These are phyloP conservation scores for Amanita inopinata DNA, from an alignment of 768 basidiomycete species.

Conservation along the genomic window DNA sequence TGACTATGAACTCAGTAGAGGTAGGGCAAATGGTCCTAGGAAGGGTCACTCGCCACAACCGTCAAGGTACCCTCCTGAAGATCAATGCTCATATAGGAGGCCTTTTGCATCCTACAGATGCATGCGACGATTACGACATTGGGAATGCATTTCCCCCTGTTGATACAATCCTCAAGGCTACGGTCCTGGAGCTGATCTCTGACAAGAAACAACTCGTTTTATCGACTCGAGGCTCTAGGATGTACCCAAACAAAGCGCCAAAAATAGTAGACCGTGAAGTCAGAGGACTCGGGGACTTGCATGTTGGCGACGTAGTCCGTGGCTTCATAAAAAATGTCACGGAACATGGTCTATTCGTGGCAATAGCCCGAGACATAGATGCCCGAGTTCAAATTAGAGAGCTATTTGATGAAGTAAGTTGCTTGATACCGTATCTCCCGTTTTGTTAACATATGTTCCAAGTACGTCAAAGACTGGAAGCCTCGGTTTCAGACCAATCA, in stretches of 20 bases:
- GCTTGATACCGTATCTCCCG: constrained; percentile 14
- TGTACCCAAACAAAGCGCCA: constrained; percentile 40
- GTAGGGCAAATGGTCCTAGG: constrained; percentile 74
- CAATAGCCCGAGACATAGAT: constrained; percentile 73
- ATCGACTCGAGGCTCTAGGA: constrained; percentile 68
- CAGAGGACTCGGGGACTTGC: constrained; percentile 45
- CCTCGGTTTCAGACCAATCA: constrained; percentile 69
- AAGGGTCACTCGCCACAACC: constrained; percentile 64
- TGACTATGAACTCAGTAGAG: constrained; percentile 57
- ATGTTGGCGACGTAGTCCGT: constrained; percentile 65
- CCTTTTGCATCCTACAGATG: constrained; percentile 72
- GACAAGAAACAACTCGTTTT: constrained; percentile 62
- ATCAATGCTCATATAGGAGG: constrained; percentile 64
- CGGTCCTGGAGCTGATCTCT: constrained; percentile 61
- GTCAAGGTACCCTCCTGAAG: constrained; percentile 70
- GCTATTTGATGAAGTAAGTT: constrained; percentile 72
- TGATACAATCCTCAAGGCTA: constrained; percentile 60
- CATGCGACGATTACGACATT: constrained; percentile 66
- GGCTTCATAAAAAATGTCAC: constrained; percentile 87
- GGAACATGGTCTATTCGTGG: constrained; percentile 85
- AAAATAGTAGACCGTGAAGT: constrained; percentile 63
- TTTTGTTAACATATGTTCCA: not conserved
- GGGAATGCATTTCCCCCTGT: constrained; percentile 48
- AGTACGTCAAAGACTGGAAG: constrained; percentile 98
- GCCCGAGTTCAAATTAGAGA: constrained; percentile 91